Evolutionary conservation across 1,284 basidiomycete genomes (phyloP).

Genomic region (Pseudozyma tsukubaensis): DNA sequence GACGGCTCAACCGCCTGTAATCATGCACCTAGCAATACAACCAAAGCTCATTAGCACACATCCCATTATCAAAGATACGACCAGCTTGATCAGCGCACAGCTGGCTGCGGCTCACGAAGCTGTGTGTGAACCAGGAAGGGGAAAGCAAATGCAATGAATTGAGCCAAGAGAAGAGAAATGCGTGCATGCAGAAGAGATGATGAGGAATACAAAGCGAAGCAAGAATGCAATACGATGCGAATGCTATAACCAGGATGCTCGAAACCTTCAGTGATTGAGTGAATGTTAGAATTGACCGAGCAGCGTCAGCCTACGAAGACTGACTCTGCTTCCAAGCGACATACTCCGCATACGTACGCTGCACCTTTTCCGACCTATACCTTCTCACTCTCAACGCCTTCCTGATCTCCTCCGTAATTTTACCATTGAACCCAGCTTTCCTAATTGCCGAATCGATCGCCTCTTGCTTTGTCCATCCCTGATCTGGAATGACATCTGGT

Average conservation of each 20-base stretch:
- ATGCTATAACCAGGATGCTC: not conserved
- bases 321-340: conserved; percentile 34
- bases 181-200: not conserved
- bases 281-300: not conserved
- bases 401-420: conserved; percentile 84
- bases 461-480: conserved; percentile 91
- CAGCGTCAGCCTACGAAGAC: not conserved
- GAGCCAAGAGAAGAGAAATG: not conserved
- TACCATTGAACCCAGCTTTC: conserved; percentile 85
- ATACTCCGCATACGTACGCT: conserved; percentile 80
- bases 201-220: not conserved
- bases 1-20: no score
- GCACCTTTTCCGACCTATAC: conserved; percentile 84
- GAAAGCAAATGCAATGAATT: conserved; percentile 1
- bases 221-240: not conserved
- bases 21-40: no score
- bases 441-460: conserved; percentile 89
- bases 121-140: no score
- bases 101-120: no score
- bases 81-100: no score
- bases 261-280: not conserved
- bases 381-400: conserved; percentile 80
- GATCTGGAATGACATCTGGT: conserved; percentile 90
- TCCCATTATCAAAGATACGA: no score
- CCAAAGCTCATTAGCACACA: no score